Evolutionary conservation across 2,329 filamentous ascomycete species (phyloP), one percentile per base, ranked within the genome.

Genomic region (Phialophora macrospora): DNA sequence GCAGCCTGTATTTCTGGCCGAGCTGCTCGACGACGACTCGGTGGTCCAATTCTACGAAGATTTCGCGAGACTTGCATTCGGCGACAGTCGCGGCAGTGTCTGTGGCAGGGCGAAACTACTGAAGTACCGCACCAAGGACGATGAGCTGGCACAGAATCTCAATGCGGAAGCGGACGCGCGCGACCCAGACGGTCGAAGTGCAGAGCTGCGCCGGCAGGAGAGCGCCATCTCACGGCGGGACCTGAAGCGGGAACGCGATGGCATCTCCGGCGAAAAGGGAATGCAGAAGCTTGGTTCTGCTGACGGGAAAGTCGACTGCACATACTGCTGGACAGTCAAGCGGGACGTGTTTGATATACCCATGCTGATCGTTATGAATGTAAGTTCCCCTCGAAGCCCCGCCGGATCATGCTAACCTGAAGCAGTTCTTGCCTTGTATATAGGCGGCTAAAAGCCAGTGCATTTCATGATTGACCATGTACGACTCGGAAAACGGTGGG

Each of bases 301-400:
- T 75, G 93, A 96, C 74, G 94, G 93, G 61, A 93, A 95, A 79
- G 90, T 98, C 64, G 91, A 96, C 76, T 97, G 93, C 81, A 93
- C 91, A 73, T 97, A 96, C 80, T 96, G 92, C 81, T 98, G 94
- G 93, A 94, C 92, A 69, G 93, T 98, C 68, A 97, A 97, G 81
- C 85, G 94, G 69, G 95, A 99, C 78, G 92, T 95, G 48, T 98
- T 98, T 80, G 94, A 98, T 80, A 97, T 81, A 34, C 52, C 24
- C 24, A 55, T 55, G 52, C 52, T 55, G 52, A 55, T 55, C 30
- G 52, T 55, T 55, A 55, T 55, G 57, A 58, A 55, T 65, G 61
- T 58, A 55, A 58, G 54, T 61, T 41, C 11, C 28, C n/a, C 38
- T 22, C 12, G 20, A 26, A 26, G 11, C 20, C 5, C 20, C 7